Percentiles rank a stretch among this genome's conserved stretches.
These are phyloP conservation scores for Mycena chlorophos DNA, from an alignment of 768 basidiomycete species.

Conservation along the genomic window DNA sequence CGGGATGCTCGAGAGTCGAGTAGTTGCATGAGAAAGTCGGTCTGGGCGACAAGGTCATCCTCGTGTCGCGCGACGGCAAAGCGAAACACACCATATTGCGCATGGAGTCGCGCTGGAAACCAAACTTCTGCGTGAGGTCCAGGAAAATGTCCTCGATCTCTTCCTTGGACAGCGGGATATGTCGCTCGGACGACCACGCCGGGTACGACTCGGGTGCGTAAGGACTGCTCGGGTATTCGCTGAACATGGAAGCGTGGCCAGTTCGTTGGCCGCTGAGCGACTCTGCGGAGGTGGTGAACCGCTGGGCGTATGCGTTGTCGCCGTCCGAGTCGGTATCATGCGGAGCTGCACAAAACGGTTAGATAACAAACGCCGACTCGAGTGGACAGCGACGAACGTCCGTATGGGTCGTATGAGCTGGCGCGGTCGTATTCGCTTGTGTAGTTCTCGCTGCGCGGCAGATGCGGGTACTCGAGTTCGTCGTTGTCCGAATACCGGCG, in stretches of 20 bases:
- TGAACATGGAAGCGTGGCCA: neutral
- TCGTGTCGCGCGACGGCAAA: neutral
- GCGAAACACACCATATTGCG: slow-evolving; percentile 75
- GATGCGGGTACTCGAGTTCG: slow-evolving; percentile 66
- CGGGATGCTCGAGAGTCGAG: slow-evolving; percentile 95
- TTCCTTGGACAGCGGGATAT: slow-evolving; percentile 97
- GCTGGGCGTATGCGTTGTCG: slow-evolving; percentile 62
- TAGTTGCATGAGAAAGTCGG: slow-evolving; percentile 97
- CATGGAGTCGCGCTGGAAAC: slow-evolving; percentile 95
- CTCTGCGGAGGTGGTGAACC: slow-evolving; percentile 72
- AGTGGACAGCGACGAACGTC: neutral
- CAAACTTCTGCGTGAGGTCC: slow-evolving; percentile 97
- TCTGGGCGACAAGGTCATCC: slow-evolving; percentile 44
- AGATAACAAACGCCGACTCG: slow-evolving; percentile 13
- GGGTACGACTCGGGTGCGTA: slow-evolving; percentile 72
- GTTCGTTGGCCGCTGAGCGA: slow-evolving; percentile 41
- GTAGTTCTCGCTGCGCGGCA: slow-evolving; percentile 64
- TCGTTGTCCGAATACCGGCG: slow-evolving; percentile 74
- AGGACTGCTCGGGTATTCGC: neutral
- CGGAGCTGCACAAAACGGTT: slow-evolving; percentile 44
- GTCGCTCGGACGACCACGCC: slow-evolving; percentile 88
- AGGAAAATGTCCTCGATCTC: slow-evolving; percentile 99
- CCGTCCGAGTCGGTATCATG: slow-evolving; percentile 84
- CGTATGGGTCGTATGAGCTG: slow-evolving; percentile 2
- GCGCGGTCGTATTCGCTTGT: slow-evolving; percentile 72